These are phyloP conservation scores for Xerocomus amazonicus DNA, from an alignment of 1,284 basidiomycete genomes.

Conservation along the genomic window DNA sequence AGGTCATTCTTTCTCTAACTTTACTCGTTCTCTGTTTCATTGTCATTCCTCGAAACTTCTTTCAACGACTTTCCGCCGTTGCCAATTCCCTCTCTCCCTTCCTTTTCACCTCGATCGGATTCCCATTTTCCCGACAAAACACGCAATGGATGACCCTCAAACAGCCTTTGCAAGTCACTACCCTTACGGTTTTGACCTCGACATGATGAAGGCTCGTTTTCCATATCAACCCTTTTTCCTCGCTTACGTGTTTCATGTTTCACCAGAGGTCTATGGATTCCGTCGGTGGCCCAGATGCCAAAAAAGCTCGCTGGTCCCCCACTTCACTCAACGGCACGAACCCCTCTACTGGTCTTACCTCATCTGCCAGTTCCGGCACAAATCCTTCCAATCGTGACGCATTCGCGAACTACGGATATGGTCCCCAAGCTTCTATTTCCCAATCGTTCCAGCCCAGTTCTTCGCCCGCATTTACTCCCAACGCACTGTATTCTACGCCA, in stretches of 20 bases:
- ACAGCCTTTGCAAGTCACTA: slow-evolving; percentile 66
- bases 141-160: slow-evolving; percentile 68
- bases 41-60: slow-evolving; percentile 33
- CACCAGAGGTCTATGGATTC: slow-evolving; percentile 75
- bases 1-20: slow-evolving; percentile 37
- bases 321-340: slow-evolving; percentile 49
- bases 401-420: slow-evolving; percentile 82
- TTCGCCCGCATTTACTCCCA: slow-evolving; percentile 43
- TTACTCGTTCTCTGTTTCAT: slow-evolving; percentile 39
- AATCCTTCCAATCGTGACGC: slow-evolving; percentile 52
- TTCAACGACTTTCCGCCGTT: slow-evolving; percentile 40
- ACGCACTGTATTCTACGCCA: slow-evolving; percentile 68
- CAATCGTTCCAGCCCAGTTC: slow-evolving; percentile 40
- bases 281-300: slow-evolving; percentile 74
- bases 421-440: slow-evolving; percentile 65
- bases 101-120: slow-evolving; percentile 26
- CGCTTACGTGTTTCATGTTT: slow-evolving; percentile 4
- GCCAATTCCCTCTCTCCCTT: slow-evolving; percentile 37
- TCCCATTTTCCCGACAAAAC: slow-evolving; percentile 19
- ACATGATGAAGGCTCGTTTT: slow-evolving; percentile 77
- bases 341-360: slow-evolving; percentile 33
- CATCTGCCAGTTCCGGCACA: slow-evolving; percentile 34
- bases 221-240: neutral
- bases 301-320: slow-evolving; percentile 84
- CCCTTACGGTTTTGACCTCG: slow-evolving; percentile 71